Base-by-base conservation (phyloP, 805 yeast genomes). In the Blastobotrys mokoenaii region DNA sequence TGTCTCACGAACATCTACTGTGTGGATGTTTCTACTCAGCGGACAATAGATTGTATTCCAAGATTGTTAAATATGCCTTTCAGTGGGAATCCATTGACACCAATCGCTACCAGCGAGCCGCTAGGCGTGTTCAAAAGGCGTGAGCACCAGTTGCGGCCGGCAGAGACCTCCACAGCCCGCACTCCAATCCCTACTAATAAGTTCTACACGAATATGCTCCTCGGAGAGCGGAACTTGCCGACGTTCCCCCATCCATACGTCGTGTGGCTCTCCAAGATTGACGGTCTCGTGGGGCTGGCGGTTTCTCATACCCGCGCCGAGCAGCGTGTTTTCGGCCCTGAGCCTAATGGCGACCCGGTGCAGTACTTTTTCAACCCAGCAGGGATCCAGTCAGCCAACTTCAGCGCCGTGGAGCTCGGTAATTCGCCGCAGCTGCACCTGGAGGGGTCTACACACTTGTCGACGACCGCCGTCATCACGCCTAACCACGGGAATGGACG, bases 211-310 rank as follows among this genome's bases (percentile, higher is more conserved):
- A 85, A 85, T 62, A 63, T 85, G 61, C 62, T 84, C 9, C 69
- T 85, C 31, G 87, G 73, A 0, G 71, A 72, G 45, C 90, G 82
- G 57, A 74, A 77, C 2, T 68, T 75, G 46, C 85, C 90, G 0
- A 73, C 79, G 0, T 85, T 89, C 88, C 77, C 90, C 0, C 87
- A 82, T 53, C 95, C 95, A 1, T 84, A 84, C 57, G 76, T 85
- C 27, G 64, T 83, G 4, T 84, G 89, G 90, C 70, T 70, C 50
- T 67, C 80, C 7, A 75, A 68, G 45, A 77, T 72, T 44, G 66
- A 63, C 29, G 58, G 55, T 6, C 69, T 62, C 45, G 63, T 62
- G 41, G 95, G 95, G 1, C 58, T 84, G 43, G 88, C 85, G 1
- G 67, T 82, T 40, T 73, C 84, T 25, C 87, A 85, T 54, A 75